These are phyloP conservation scores for Climacium dendroides DNA, from an alignment of 225 moss, liverwort and hornwort genomes.

Conservation along the genomic window DNA sequence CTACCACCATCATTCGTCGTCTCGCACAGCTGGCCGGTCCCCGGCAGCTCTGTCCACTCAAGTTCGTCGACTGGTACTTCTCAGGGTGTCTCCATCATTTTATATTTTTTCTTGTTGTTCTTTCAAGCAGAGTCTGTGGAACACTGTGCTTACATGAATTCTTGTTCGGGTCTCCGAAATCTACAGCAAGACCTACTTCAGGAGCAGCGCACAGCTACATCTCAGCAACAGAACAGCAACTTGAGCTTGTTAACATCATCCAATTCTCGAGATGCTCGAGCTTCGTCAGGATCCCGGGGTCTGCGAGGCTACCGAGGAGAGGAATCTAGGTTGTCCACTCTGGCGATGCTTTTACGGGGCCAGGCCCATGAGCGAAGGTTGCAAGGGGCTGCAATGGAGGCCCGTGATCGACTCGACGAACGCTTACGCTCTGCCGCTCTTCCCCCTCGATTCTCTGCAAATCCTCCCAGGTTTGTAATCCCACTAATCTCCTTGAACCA, in stretches of 20 bases:
- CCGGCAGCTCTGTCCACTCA: slow-evolving; percentile 24
- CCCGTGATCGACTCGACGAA: slow-evolving; percentile 82
- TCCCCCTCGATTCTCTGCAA: slow-evolving; percentile 28
- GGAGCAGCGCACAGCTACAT: slow-evolving; percentile 59
- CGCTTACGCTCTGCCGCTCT: slow-evolving; percentile 71
- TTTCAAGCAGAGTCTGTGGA: not conserved
- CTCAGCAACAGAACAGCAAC: slow-evolving; percentile 44
- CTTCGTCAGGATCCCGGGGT: slow-evolving; percentile 19
- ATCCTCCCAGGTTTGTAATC: slow-evolving; percentile 32
- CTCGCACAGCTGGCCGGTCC: slow-evolving; percentile 43
- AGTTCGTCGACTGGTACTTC: slow-evolving; percentile 45
- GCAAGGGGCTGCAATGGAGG: slow-evolving; percentile 71
- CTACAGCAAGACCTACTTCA: slow-evolving; percentile 81
- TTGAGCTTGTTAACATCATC: slow-evolving; percentile 35
- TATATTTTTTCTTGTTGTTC: not conserved
- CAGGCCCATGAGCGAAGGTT: slow-evolving; percentile 41
- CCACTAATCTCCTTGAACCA: not conserved
- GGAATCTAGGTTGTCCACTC: slow-evolving; percentile 53
- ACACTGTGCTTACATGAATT: slow-evolving; percentile 2
- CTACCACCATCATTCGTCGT: slow-evolving; percentile 37
- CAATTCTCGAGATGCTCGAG: slow-evolving; percentile 21
- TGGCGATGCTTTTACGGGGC: slow-evolving; percentile 57
- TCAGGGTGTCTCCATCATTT: not conserved
- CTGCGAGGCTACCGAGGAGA: slow-evolving; percentile 37
- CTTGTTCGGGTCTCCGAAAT: not conserved